Base-by-base conservation (phyloP, 495 filamentous ascomycete species). In the Trichocladium antarcticum region DNA sequence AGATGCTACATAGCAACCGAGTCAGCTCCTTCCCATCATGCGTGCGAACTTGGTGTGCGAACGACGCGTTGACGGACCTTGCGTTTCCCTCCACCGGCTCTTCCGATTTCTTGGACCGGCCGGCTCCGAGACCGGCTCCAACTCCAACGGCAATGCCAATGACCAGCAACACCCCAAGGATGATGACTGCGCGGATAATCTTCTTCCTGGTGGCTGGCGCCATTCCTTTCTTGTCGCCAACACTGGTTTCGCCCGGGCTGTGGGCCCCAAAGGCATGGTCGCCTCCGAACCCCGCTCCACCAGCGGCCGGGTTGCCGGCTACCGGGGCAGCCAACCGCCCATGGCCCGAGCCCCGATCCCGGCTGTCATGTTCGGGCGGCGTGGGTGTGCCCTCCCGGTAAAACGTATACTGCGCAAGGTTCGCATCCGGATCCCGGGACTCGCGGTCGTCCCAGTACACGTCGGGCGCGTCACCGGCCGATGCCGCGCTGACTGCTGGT, bases 41-140 rank as follows among this genome's bases (percentile, higher is more conserved):
- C n/a, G n/a, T n/a, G n/a, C n/a, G n/a, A n/a, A n/a, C n/a, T n/a
- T n/a, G n/a, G n/a, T n/a, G n/a, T 37, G 7, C 12, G 9, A 37
- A 34, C 22, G 17, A 17, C 9, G 39, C 42, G 14, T 11, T 35
- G 16, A 55, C 57, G 19, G 27, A 66, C 61, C 63, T 66, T 44
- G 29, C 3, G 4, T 36, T 34, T n/a, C 24, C 21, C 9, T 48
- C 14, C 1, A 44, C 42, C 1, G 34, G 38, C 16, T 27, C 38
- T 21, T 53, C 35, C 15, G 44, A 52, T 12, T 49, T 15, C 46
- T 53, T 52, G 19, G 49, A 35, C 20, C 66, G 41, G 0, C 61
- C 64, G 1, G 72, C 56, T 0, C 68, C 64, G 3, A 71, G 54
- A 0, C 70, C 69, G 9, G 68, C 61, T 0, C 69, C 70, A 7